Base-by-base conservation (phyloP, 1,284 basidiomycete genomes). In the Veloboletus limbatus region DNA sequence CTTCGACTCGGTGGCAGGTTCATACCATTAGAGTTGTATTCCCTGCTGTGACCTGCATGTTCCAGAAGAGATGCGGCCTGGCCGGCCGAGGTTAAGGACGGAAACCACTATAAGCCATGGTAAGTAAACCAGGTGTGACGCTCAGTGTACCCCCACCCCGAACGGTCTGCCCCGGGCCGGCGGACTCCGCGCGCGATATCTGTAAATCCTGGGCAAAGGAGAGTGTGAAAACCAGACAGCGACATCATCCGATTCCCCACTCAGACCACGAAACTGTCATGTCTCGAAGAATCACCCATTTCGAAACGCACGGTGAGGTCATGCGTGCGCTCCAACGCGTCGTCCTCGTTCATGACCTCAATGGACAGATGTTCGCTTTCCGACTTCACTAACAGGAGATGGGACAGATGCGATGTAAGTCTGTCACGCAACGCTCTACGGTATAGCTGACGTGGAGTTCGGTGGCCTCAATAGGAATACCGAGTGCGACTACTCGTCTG, bases 401-500 rank as follows among this genome's bases (percentile, higher is more conserved):
- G 81, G 81, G 38, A 76, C 81, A 24, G 81, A 83, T 62, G 81
- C 81, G 21, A 82, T 79, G 76, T 74, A 27, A 43, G 59, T 41
- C n/a, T n/a, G 9, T 16, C 34, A 8, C 11, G 9, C 18, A 18
- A 26, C n/a, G 5, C 13, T 11, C 16, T 28, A 10, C 5, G 17
- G 31, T 34, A 22, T 38, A 6, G 16, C 25, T 11, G 14, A 14
- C 10, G 32, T 36, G 32, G 25, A 42, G 8, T 37, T 17, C 6
- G 8, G 27, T 47, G 28, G 37, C 24, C 14, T 34, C 31, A 24
- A 38, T 35, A 89, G 87, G 91, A 95, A 96, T 70, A 90, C 88
- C 32, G 89, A 91, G 49, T 95, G 93, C 69, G 92, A 97, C 70
- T 97, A 97, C 71, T 93, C 90, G 2, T 90, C 92, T 1, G 94